A percentile compares a stretch with the other conserved stretches of the same genome.
These are phyloP conservation scores for Crithidia sp. DNA, from an alignment of 208 protist genomes.

Conservation along the genomic window DNA sequence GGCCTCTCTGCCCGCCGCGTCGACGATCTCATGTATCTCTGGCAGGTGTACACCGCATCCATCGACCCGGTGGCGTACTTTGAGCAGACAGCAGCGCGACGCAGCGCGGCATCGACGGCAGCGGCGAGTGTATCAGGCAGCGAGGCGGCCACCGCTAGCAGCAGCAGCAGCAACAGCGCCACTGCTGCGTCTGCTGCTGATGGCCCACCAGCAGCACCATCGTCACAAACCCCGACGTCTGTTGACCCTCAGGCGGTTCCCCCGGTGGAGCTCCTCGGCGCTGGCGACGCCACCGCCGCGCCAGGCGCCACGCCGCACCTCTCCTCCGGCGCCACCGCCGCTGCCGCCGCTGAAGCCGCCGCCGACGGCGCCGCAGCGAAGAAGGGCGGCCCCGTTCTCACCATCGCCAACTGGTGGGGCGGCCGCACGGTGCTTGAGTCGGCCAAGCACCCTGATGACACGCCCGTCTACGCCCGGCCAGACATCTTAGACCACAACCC, in stretches of 20 bases:
- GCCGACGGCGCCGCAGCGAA: not conserved
- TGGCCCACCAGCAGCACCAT: not conserved
- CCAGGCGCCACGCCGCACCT: not conserved
- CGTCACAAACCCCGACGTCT: not conserved
- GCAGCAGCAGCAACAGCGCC: not conserved
- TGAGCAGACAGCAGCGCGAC: constrained; percentile 26
- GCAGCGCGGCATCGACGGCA: not conserved
- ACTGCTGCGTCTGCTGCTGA: not conserved
- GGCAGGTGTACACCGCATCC: constrained; percentile 85
- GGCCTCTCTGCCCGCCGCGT: constrained; percentile 75
- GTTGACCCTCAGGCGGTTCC: not conserved
- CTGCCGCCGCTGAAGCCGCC: constrained; percentile 9
- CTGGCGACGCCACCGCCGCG: not conserved
- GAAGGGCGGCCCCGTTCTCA: constrained; percentile 9
- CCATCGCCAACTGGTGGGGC: constrained; percentile 28
- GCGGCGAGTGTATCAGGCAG: not conserved
- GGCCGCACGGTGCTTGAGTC: constrained; percentile 21
- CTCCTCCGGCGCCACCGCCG: constrained; percentile 2
- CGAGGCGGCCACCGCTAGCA: not conserved
- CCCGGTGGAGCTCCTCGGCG: constrained; percentile 1
- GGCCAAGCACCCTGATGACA: constrained; percentile 28
- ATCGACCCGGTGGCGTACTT: constrained; percentile 61
- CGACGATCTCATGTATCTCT: constrained; percentile 86
- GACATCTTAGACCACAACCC: constrained; percentile 61
- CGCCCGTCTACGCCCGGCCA: constrained; percentile 35